phyloP scores from a whole-genome alignment of 148 eudicot genomes.

The Limonium bicolor region DNA sequence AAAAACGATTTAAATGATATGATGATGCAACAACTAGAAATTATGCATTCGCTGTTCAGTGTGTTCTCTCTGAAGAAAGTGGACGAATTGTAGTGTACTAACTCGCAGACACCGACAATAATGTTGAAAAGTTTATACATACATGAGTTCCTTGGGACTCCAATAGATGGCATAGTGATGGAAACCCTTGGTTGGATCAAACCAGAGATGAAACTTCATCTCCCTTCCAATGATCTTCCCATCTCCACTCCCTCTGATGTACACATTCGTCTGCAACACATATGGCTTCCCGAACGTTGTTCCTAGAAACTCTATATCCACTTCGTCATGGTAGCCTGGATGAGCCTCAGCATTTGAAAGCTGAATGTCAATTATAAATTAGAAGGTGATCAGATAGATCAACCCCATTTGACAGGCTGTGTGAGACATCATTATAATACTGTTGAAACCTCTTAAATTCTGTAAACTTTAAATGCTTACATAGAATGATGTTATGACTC shows the following conservation, averaged over 20 bases:
- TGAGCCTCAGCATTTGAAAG: constrained; percentile 77
- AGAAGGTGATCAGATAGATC: background rate
- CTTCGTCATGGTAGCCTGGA: constrained; percentile 87
- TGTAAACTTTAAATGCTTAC: constrained; percentile 27
- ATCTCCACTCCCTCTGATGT: constrained; percentile 88
- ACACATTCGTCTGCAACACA: constrained; percentile 80
- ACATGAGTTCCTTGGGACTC: constrained; percentile 80
- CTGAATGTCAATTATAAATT: constrained; percentile 18
- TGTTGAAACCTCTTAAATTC: too few species aligned
- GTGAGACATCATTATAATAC: background rate
- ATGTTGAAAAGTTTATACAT: constrained; percentile 10
- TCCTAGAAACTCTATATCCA: constrained; percentile 88
- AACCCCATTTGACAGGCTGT: background rate
- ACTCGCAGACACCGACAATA: background rate
- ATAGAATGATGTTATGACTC: constrained; percentile 91
- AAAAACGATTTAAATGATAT: too few species aligned
- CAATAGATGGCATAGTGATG: constrained; percentile 91
- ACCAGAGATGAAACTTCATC: constrained; percentile 90
- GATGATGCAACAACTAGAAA: too few species aligned
- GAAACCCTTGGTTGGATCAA: constrained; percentile 71
- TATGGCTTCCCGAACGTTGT: constrained; percentile 89
- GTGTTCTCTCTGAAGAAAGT: too few species aligned
- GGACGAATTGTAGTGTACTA: too few species aligned
- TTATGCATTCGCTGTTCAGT: too few species aligned
- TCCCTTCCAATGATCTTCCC: constrained; percentile 85